Evolutionary conservation across 129 eudicot genomes (phyloP).

Genomic region (Sambucus nigra): DNA sequence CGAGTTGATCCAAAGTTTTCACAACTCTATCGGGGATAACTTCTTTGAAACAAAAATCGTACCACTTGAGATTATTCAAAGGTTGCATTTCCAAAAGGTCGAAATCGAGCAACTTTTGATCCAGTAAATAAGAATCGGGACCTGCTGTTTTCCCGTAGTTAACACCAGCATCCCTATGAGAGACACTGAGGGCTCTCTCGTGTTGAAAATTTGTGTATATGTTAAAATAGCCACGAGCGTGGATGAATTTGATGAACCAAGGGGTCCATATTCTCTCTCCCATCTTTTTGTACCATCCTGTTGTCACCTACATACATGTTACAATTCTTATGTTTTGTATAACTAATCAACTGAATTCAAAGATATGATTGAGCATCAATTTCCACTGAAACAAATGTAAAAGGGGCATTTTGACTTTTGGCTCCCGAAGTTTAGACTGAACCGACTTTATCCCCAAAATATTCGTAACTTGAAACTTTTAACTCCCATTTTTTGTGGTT

Average conservation of each 20-base stretch:
- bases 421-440: background rate
- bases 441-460: too few relatives aligned
- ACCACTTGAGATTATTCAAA: constrained; percentile 70
- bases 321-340: background rate
- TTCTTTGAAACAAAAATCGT: constrained; percentile 80
- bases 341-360: background rate
- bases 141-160: constrained; percentile 93
- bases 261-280: constrained; percentile 98
- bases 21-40: constrained; percentile 51
- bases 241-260: constrained; percentile 87
- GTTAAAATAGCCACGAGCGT: constrained; percentile 69
- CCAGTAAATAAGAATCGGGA: constrained; percentile 70
- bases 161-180: constrained; percentile 91
- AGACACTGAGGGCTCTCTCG: constrained; percentile 77
- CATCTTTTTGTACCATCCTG: constrained; percentile 88
- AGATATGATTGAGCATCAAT: background rate
- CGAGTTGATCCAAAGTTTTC: constrained; percentile 37
- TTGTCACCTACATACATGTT: constrained; percentile 52
- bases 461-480: too few relatives aligned
- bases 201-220: constrained; percentile 64
- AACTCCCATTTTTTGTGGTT: too few relatives aligned
- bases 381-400: background rate
- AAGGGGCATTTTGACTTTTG: too few relatives aligned
- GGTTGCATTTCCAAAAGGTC: constrained; percentile 42
- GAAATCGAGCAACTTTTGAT: constrained; percentile 32